Conservation (phyloP, 352 stramenopile species). For the Phytophthora syringae region DNA sequence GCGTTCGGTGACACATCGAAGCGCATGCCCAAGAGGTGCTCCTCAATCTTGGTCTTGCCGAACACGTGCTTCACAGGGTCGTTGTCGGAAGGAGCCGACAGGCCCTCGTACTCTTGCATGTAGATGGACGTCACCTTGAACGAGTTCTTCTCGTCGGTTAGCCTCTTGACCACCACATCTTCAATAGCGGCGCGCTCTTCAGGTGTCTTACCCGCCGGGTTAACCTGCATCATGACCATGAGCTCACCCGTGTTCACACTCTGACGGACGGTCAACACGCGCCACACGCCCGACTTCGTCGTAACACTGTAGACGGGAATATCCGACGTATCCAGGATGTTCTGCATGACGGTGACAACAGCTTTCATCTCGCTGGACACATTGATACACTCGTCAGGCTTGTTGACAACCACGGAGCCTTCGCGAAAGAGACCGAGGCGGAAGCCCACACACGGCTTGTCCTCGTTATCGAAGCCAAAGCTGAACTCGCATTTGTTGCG, state of each 20-base stretch:
- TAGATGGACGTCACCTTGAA: conserved; percentile 90
- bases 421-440: conserved; percentile 85
- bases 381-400: conserved; percentile 77
- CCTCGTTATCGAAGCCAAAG: conserved; percentile 85
- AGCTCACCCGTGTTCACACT: conserved; percentile 73
- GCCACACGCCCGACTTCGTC: conserved; percentile 76
- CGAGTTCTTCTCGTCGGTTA: conserved; percentile 47
- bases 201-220: conserved; percentile 43
- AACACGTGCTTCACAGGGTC: conserved; percentile 87
- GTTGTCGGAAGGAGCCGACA: conserved; percentile 89
- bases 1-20: conserved; percentile 92
- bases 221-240: conserved; percentile 85
- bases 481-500: conserved; percentile 99
- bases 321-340: conserved; percentile 55
- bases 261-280: conserved; percentile 74
- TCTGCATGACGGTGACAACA: conserved; percentile 72
- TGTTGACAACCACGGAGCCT: conserved; percentile 72
- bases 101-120: conserved; percentile 92
- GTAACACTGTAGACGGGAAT: conserved; percentile 80
- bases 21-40: conserved; percentile 86
- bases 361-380: conserved; percentile 85
- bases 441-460: conserved; percentile 88
- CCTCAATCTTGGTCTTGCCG: conserved; percentile 77
- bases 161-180: conserved; percentile 45
- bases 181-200: conserved; percentile 50